Evolutionary conservation across 2,329 filamentous ascomycete genomes (phyloP).

Genomic region (Paraphaeosphaeria sporulosa): DNA sequence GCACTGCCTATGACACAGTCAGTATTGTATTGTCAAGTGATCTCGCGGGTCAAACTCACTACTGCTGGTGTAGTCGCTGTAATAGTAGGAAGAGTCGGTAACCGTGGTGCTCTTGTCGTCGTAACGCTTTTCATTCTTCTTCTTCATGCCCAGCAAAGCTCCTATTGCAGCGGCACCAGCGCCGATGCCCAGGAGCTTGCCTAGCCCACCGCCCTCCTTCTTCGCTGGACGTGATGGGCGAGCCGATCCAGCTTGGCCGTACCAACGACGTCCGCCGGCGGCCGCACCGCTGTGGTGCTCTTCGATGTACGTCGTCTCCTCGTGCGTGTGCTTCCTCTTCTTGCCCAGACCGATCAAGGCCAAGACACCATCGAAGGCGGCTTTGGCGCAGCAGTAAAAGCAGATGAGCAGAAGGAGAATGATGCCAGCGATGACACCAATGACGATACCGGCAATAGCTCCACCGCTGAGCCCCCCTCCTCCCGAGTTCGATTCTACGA

Average conservation of each 20-base stretch:
- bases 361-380: conserved; percentile 65
- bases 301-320: conserved; percentile 70
- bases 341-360: conserved; percentile 69
- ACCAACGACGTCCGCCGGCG: conserved; percentile 65
- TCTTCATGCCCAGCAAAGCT: conserved; percentile 55
- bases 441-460: conserved; percentile 82
- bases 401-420: conserved; percentile 73
- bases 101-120: conserved; percentile 55
- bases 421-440: conserved; percentile 74
- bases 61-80: conserved; percentile 57
- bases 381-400: conserved; percentile 70
- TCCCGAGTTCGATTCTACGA: conserved; percentile 37
- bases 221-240: conserved; percentile 44
- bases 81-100: conserved; percentile 50
- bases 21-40: conserved; percentile 14
- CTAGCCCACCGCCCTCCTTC: conserved; percentile 45
- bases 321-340: conserved; percentile 56
- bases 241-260: conserved; percentile 49
- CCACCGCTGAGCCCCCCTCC: conserved; percentile 66
- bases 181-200: conserved; percentile 48
- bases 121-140: conserved; percentile 47
- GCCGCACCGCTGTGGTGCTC: conserved; percentile 71
- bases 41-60: conserved; percentile 50
- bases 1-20: conserved; percentile 49
- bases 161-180: conserved; percentile 55